Conservation (phyloP, 169 alveolate genomes). For the Amoebophrya sp. region DNA sequence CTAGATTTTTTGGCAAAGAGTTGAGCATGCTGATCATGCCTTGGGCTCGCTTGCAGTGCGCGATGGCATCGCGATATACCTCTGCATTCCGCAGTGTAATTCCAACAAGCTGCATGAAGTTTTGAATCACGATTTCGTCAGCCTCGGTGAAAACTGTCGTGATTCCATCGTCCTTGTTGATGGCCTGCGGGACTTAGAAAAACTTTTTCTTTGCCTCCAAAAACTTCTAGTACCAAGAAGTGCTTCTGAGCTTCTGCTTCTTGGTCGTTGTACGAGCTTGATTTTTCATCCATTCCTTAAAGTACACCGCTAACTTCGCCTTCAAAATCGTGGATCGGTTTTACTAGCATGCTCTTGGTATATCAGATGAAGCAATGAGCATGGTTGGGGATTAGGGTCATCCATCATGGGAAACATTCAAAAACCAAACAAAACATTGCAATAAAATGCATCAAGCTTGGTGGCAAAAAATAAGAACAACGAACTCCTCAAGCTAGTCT, state of each 20-base stretch:
- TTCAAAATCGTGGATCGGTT: background rate
- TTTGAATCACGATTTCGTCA: background rate
- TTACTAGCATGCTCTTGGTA: background rate
- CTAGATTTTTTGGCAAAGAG: background rate
- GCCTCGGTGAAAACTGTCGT: background rate
- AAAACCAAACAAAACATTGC: too few relatives aligned
- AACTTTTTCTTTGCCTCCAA: too few relatives aligned
- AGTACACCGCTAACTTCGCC: background rate
- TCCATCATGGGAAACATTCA: too few relatives aligned
- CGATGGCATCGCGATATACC: background rate
- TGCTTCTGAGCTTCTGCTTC: too few relatives aligned
- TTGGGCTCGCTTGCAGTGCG: slow-evolving; percentile 15
- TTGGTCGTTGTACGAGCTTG: too few relatives aligned
- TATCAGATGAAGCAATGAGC: too few relatives aligned
- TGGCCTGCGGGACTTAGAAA: too few relatives aligned
- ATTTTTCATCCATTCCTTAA: background rate
- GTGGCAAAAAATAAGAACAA: too few relatives aligned
- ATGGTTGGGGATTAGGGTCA: too few relatives aligned
- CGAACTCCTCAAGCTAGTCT: too few relatives aligned
- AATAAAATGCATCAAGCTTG: too few relatives aligned
- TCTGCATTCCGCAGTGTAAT: background rate
- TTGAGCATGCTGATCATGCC: background rate
- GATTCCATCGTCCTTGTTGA: background rate
- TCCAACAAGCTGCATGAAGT: slow-evolving; percentile 20
- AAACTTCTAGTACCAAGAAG: too few relatives aligned